Conservation (phyloP, 2,329 filamentous ascomycete genomes). For the Nigrograna mackinnonii region DNA sequence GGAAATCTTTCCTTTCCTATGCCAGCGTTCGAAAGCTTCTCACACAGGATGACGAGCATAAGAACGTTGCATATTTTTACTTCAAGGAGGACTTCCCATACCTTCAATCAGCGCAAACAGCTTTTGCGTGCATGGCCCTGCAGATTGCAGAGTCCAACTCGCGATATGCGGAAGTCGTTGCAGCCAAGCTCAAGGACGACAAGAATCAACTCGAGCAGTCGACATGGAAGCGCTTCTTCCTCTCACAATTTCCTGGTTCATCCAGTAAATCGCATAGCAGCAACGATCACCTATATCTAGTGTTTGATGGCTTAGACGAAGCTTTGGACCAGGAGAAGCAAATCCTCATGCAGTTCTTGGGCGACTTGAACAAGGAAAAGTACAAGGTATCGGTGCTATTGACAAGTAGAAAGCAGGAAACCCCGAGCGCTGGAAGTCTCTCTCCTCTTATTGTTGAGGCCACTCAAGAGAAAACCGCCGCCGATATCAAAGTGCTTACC, state of each 20-base stretch:
- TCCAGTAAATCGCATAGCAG: slow-evolving; percentile 1
- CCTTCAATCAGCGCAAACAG: slow-evolving; percentile 20
- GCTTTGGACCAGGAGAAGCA: slow-evolving; percentile 12
- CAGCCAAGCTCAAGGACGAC: slow-evolving; percentile 26
- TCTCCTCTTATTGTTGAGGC: slow-evolving; percentile 14
- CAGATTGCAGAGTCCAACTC: slow-evolving; percentile 35
- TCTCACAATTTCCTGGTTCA: slow-evolving; percentile 20
- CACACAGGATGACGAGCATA: slow-evolving; percentile 13
- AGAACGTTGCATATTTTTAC: slow-evolving; percentile 36
- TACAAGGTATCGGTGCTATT: slow-evolving; percentile 27
- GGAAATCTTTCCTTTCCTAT: slow-evolving; percentile 38
- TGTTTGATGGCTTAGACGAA: slow-evolving; percentile 42
- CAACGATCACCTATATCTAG: slow-evolving; percentile 23
- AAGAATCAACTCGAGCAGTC: slow-evolving; percentile 9
- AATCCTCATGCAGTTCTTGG: slow-evolving; percentile 21
- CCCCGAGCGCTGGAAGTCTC: slow-evolving; percentile 7
- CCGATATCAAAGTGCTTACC: slow-evolving; percentile 30
- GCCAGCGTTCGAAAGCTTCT: slow-evolving; percentile 12
- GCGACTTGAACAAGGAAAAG: slow-evolving; percentile 21
- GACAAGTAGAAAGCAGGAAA: slow-evolving; percentile 18
- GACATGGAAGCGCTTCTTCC: slow-evolving; percentile 21
- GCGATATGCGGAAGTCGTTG: slow-evolving; percentile 32
- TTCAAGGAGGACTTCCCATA: slow-evolving; percentile 40
- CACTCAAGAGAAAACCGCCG: slow-evolving; percentile 27
- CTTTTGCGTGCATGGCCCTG: slow-evolving; percentile 27